Evolutionary conservation across 768 basidiomycete species (phyloP).

Genomic region (Sarcomyxa edulis): DNA sequence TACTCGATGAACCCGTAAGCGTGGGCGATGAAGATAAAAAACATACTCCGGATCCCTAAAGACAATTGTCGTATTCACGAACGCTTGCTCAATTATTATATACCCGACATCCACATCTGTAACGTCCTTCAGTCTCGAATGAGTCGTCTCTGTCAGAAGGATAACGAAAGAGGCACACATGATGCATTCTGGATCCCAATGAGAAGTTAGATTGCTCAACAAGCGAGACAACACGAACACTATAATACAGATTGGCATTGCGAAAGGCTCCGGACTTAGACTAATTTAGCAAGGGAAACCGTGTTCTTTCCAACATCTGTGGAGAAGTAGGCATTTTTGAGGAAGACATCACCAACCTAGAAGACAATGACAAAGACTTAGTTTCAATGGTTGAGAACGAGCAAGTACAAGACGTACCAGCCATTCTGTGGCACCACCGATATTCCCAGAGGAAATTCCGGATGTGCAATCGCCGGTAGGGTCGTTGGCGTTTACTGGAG

Average conservation of each 20-base stretch:
- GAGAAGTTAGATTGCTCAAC: no score
- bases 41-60: no score
- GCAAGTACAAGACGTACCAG: constrained; percentile 40
- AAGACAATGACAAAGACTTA: not conserved
- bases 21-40: no score
- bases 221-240: not conserved
- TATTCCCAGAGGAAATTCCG: constrained; percentile 59
- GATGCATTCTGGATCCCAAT: no score
- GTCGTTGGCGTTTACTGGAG: constrained; percentile 40
- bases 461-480: constrained; percentile 64
- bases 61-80: no score
- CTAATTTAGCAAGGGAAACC: constrained; percentile 54
- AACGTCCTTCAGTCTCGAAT: no score
- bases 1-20: no score
- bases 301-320: constrained; percentile 53
- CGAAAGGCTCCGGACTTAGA: constrained; percentile 19
- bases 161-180: no score
- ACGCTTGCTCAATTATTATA: no score
- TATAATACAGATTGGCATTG: not conserved
- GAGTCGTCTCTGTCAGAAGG: no score
- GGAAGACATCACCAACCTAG: constrained; percentile 63
- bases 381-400: not conserved
- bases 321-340: constrained; percentile 75
- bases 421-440: constrained; percentile 62
- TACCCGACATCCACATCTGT: no score